Base-by-base conservation (phyloP, 768 basidiomycete genomes). In the Suillus fuscotomentosus region DNA sequence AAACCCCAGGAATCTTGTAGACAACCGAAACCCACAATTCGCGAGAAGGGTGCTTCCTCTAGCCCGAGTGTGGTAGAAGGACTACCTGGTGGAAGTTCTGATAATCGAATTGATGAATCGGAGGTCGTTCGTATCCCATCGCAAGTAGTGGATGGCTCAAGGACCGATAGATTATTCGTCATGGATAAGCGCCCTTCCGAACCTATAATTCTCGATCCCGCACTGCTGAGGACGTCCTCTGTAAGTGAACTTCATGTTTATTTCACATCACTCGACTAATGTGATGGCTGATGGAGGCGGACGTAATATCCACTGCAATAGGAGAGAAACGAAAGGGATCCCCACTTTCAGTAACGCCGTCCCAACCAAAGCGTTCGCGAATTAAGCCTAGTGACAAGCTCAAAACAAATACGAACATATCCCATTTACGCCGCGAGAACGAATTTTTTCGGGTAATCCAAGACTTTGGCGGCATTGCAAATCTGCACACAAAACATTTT, bases 341-440 rank as follows among this genome's bases (percentile, higher is more conserved):
- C 14, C 34, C 61, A 27, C 50, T 43, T 7, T 45, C 60, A 17
- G 47, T 43, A 11, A 60, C 65, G 24, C 54, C 69, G 14, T 70
- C 70, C 34, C 73, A 76, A 47, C 68, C 70, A 50, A 67, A 59
- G 36, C 67, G 75, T 39, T 62, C 66, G 8, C 61, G 60, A 20
- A 62, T 60, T 36, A 31, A 27, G n/a, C 41, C 61, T n/a, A 38
- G 65, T 11, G 63, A 60, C 17, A 69, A 65, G 43, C 63, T 60
- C 8, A 73, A 76, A 38, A 65, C 77, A 36, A 84, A 82, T 66
- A 79, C 86, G 56, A 95, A 94, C 67, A 85, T 95, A 31, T 91
- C 93, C 17, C 83, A 89, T 63, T 78, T 92, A 48, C 86, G 91
- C 4, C 86, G 94, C 24, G 92, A 95, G 77, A 92, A 90, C 65